Evolutionary conservation across 495 filamentous ascomycete genomes (phyloP).

Genomic region (Astrocystis sublimbata): DNA sequence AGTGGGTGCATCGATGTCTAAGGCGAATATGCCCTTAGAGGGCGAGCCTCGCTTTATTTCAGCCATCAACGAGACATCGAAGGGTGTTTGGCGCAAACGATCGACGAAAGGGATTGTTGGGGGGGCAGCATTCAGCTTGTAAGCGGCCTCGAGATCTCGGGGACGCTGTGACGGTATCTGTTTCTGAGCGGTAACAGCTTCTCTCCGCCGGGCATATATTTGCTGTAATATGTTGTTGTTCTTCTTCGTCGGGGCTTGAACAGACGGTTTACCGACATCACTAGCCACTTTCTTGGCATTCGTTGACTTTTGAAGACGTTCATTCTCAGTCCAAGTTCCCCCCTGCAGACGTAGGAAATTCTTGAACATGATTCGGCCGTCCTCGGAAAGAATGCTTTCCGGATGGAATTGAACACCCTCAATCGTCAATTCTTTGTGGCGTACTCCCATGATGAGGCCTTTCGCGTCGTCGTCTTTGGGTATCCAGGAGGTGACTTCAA

Average conservation of each 20-base stretch:
- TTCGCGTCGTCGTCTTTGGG: conserved; percentile 63
- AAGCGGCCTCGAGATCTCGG: conserved; percentile 81
- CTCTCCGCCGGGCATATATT: conserved; percentile 84
- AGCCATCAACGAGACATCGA: conserved; percentile 82
- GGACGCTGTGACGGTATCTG: conserved; percentile 80
- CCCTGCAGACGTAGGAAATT: conserved; percentile 87
- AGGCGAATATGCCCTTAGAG: conserved; percentile 91
- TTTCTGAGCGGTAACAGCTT: conserved; percentile 80
- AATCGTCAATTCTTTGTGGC: conserved; percentile 85
- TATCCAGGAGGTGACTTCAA: conserved; percentile 92
- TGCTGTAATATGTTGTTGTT: conserved; percentile 84
- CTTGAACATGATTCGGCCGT: conserved; percentile 83
- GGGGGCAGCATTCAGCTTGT: conserved; percentile 78
- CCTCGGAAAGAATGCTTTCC: conserved; percentile 90
- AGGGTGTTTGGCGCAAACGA: conserved; percentile 77
- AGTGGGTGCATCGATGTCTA: conserved; percentile 80
- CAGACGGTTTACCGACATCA: conserved; percentile 7
- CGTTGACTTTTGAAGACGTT: conserved; percentile 48
- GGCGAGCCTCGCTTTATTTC: conserved; percentile 97
- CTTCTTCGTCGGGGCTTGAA: conserved; percentile 56
- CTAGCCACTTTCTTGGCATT: conserved; percentile 20
- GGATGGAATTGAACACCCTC: conserved; percentile 98
- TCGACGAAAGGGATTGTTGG: conserved; percentile 81
- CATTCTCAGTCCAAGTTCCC: conserved; percentile 87
- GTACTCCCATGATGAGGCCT: conserved; percentile 92